Conservation (phyloP, 306 rosid genomes). For the Cucurbita maxima region DNA sequence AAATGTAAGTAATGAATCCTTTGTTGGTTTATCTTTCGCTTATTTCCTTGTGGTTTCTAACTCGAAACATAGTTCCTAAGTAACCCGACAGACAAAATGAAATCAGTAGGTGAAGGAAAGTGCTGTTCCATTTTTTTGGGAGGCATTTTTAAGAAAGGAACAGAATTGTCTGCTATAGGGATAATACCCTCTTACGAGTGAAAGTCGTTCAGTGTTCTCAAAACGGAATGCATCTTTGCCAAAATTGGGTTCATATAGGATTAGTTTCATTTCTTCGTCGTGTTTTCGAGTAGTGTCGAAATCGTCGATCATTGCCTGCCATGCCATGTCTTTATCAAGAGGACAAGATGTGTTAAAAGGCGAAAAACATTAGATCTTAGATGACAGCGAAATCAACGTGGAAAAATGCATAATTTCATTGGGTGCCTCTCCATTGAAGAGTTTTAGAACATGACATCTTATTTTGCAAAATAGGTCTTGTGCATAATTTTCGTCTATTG, state of each 20-base stretch:
- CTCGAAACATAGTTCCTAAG: background rate
- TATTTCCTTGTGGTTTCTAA: background rate
- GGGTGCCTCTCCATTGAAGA: background rate
- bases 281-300: too few relatives aligned
- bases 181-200: too few relatives aligned
- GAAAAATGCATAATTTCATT: too few relatives aligned
- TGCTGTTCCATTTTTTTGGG: background rate
- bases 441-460: background rate
- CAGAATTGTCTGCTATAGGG: background rate
- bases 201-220: too few relatives aligned
- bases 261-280: background rate
- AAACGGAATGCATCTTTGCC: background rate
- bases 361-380: too few relatives aligned
- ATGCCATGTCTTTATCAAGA: too few relatives aligned
- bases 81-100: background rate
- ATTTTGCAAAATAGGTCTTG: too few relatives aligned
- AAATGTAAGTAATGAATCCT: slow-evolving; percentile 5
- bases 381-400: too few relatives aligned
- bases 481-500: background rate
- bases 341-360: too few relatives aligned
- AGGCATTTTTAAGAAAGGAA: background rate
- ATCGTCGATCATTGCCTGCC: too few relatives aligned
- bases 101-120: background rate
- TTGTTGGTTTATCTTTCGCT: background rate
- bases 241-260: background rate